Percentiles rank a stretch among this genome's conserved stretches.
phyloP scores from a whole-genome alignment of 2,329 filamentous ascomycete genomes.

The Colletotrichum sp. region DNA sequence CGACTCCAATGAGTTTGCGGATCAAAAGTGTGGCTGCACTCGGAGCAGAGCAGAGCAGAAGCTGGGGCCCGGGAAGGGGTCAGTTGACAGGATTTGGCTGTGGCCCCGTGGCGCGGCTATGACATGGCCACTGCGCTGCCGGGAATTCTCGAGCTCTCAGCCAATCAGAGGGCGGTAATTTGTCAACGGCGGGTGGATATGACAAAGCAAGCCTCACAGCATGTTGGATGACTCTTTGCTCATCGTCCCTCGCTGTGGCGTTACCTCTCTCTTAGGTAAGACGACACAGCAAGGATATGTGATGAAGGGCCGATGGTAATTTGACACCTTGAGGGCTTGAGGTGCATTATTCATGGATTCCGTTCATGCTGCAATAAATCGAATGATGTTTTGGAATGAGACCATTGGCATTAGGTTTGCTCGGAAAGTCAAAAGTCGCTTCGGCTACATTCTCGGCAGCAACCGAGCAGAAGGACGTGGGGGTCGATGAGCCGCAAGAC shows the following conservation, averaged over 20 bases:
- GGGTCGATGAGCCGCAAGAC: not conserved
- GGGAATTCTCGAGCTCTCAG: not conserved
- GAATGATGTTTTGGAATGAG: not conserved
- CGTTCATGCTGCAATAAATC: not conserved
- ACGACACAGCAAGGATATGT: not conserved
- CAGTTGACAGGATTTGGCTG: constrained; percentile 5
- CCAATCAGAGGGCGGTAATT: constrained; percentile 15
- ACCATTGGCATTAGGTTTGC: not conserved
- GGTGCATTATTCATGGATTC: not conserved
- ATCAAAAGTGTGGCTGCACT: not conserved
- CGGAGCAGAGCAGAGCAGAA: not conserved
- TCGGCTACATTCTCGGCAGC: not conserved
- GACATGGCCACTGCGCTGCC: constrained; percentile 2
- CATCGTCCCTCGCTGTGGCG: not conserved
- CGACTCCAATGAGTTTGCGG: not conserved
- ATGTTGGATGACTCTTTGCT: not conserved
- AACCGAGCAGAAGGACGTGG: not conserved
- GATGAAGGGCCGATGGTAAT: not conserved
- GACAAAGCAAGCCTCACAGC: constrained; percentile 9
- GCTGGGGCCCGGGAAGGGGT: constrained; percentile 12
- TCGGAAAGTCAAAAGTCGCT: not conserved
- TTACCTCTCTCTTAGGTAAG: not conserved
- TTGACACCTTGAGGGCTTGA: not conserved
- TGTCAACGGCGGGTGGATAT: constrained; percentile 1
- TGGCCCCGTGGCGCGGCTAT: constrained; percentile 20